Base-by-base conservation (phyloP, 306 rosid genomes). In the Arachis stenosperma region DNA sequence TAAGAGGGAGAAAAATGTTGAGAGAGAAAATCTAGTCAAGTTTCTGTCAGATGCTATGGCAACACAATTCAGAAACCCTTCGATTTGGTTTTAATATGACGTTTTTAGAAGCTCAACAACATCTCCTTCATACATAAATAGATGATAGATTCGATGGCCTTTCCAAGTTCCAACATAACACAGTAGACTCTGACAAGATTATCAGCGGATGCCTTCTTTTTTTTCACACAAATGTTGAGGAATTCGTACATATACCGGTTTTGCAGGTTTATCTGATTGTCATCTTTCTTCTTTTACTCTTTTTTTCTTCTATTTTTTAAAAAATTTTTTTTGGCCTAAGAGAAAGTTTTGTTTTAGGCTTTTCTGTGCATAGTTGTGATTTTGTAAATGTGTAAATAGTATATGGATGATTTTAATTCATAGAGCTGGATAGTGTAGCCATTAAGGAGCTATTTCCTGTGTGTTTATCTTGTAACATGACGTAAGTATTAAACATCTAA, bases 1-100 rank as follows among this genome's bases (percentile, higher is more conserved):
- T 48, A 93, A 91, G 86, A 88, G 46, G 92, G 97, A 88, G 86
- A 90, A 89, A 81, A 84, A 79, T 53, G 84, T 93, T 5, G 88
- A 85, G 66, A 86, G 92, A 71, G 81, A 70, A 64, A 65, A 70
- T 56, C 85, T 93, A 7, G 83, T 87, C 75, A 86, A 75, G 78
- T 94, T 94, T 85, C 79, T 94, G 41, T 66, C 76, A 53, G 92
- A 85, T 29, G 97, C 97, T 17, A 85, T 91, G 83, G 81, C 92
- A 22, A 86, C 82, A 58, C 96, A 89, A 55, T 94, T 91, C 78
- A 88, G 89, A 85, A 89, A 88, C 44, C 97, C 94, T 75, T 79
- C 78, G 36, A 89, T 93, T 70, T 93, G 98, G 98, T 85, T 56
- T 71, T 87, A 82, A 85, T 57, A 40, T 12, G 41, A 69, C 47